phyloP scores from a whole-genome alignment of 257 asterid species.

The Solanum medicagineum region DNA sequence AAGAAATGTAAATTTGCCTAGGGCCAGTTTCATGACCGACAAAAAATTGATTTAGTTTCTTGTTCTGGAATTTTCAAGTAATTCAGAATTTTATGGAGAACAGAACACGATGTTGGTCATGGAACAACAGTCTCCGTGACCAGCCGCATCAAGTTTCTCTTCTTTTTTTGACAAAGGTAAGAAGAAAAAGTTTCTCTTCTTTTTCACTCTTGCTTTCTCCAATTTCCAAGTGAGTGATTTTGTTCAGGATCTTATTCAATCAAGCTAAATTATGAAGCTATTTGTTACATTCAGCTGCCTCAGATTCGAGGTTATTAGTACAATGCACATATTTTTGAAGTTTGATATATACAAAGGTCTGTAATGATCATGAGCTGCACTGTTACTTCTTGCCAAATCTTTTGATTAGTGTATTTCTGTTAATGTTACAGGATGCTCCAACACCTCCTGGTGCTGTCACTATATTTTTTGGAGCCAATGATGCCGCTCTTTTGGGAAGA shows the following conservation, averaged over 20 bases:
- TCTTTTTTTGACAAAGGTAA: not conserved
- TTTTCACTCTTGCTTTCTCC: not conserved
- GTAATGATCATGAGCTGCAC: not conserved
- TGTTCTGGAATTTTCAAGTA: not conserved
- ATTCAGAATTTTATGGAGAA: not conserved
- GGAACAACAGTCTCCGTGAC: not conserved
- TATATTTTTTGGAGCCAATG: conserved; percentile 87
- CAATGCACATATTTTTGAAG: not conserved
- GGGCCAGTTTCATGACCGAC: not conserved
- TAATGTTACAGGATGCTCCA: conserved; percentile 31
- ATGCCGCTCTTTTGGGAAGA: conserved; percentile 67
- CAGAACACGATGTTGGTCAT: not conserved
- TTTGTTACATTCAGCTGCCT: not conserved
- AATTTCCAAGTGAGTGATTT: not conserved
- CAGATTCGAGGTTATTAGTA: not conserved
- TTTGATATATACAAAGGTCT: not conserved
- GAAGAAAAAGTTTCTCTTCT: not conserved
- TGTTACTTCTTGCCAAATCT: not conserved
- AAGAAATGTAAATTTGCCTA: not conserved
- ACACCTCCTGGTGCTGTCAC: conserved; percentile 59
- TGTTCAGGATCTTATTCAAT: not conserved
- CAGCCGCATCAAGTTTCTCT: not conserved
- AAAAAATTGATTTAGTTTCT: not conserved
- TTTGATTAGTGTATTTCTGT: not conserved
- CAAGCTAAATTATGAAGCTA: not conserved